Evolutionary conservation across 2,329 filamentous ascomycete species (phyloP), one percentile per base, ranked within the genome.

Genomic region (Ploettnerulaceae sp.): DNA sequence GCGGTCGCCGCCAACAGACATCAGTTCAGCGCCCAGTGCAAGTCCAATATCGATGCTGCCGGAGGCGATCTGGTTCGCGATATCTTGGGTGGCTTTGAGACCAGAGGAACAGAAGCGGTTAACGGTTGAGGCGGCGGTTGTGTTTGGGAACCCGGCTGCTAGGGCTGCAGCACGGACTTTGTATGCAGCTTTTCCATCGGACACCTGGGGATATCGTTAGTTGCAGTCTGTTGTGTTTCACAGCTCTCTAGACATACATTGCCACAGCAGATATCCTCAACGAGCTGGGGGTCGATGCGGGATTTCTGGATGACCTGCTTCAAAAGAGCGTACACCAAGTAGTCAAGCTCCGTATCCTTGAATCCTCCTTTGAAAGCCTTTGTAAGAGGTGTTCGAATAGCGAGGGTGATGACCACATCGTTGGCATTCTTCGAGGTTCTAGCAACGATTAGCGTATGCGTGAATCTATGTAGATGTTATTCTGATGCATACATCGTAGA

Each of bases 81-180:
- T 94, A 64, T 96, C 89, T 68, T 95, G 90, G 4, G 90, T 87
- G 47, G 93, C 90, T 71, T 96, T 94, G 56, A 98, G 82, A 26
- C 93, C 93, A 0, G 90, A 96, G 28, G 89, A 94, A 77, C 93
- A 98, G 82, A 98, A 97, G 52, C 93, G 85, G 76, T 97, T 97
- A 48, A 95, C 76, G 33, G 85, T 83, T 33, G 79, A 90, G 54
- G 86, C 88, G 55, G 81, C 79, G 38, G 87, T 77, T 5, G 91
- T 96, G 72, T 93, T 90, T 57, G 93, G 90, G 74, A 93, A 95
- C 58, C 93, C 93, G 48, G 93, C 93, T 37, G 89, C 87, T 53
- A 97, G 84, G 53, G 86, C 77, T 35, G 93, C 89, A 42, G 90
- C 89, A 59, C 93, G 91, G 62, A 86, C 74, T 67, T 94, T 91